Evolutionary conservation across 768 basidiomycete genomes (phyloP).

Genomic region (Lepiota venenata): DNA sequence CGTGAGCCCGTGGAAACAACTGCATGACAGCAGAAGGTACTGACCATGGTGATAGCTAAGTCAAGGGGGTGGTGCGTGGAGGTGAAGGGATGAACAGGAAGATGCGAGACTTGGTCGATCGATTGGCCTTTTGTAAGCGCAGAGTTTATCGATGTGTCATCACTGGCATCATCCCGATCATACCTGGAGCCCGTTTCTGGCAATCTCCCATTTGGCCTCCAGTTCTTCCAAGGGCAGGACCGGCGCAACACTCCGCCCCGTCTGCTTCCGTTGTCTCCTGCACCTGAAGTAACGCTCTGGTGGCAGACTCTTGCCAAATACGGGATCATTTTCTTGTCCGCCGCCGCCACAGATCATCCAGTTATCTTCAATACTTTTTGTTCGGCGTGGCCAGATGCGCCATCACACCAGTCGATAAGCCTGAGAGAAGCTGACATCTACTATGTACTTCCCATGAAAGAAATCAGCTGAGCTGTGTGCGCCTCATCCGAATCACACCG

Average conservation of each 20-base stretch:
- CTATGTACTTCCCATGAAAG: constrained; percentile 63
- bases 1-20: background rate
- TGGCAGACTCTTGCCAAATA: too few species aligned
- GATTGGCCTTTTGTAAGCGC: constrained; percentile 10
- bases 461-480: constrained; percentile 70
- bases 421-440: constrained; percentile 77
- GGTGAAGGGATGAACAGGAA: constrained; percentile 13
- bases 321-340: constrained; percentile 17
- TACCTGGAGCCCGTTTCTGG: constrained; percentile 6
- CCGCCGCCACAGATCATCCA: constrained; percentile 75
- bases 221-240: too few species aligned
- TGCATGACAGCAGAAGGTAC: constrained; percentile 1
- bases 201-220: too few species aligned
- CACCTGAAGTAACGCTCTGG: too few species aligned
- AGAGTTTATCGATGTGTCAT: constrained; percentile 11
- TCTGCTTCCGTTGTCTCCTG: too few species aligned
- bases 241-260: too few species aligned
- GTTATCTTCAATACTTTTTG: too few species aligned
- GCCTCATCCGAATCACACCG: too few species aligned
- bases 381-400: constrained; percentile 88
- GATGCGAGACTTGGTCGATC: background rate
- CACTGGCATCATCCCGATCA: constrained; percentile 3
- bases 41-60: constrained; percentile 21
- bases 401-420: constrained; percentile 93
- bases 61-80: constrained; percentile 1